Base-by-base conservation (phyloP, 129 eudicot species). In the Heracleum sosnowskyi region DNA sequence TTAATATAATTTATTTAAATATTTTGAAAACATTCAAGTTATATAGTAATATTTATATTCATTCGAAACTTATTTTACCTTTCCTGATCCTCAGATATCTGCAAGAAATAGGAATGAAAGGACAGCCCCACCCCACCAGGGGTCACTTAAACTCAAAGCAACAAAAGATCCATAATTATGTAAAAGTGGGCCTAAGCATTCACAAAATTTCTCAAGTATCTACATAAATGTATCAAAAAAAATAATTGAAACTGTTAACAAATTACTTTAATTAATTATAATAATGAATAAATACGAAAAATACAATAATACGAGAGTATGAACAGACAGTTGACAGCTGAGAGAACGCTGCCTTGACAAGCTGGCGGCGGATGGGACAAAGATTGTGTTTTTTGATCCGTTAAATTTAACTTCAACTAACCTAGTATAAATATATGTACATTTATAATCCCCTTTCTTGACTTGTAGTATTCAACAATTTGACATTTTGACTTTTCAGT, bases 341-440 rank as follows among this genome's bases (percentile, higher is more conserved):
- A 60, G 28, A 60, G 12, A 26, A 57, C 24, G 64, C 64, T 57
- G 64, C 15, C 64, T 57, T 57, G 24, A 57, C 64, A 60, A 60
- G 68, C 68, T 60, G 68, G 68, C 68, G 68, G 68, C 68, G 68
- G 68, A 60, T n/a, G 68, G 11, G 68, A 60, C 68, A 60, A 60
- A 60, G 68, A 60, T 60, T 60, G 34, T 57, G 66, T 7, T 2
- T 57, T n/a, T 12, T 24, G 31, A 57, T 60, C 68, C 34, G 62
- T 53, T 53, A 53, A 53, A 0, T 60, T 60, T 60, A 10, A 0
- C n/a, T 57, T 60, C 26, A 60, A 60, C 68, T n/a, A 60, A 60
- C 34, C 68, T n/a, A 0, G 12, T 22, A 22, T 6, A 22, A 22
- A 20, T 6, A 20, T 11, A 53, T 22, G 0, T 55, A 24, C 29